These are phyloP conservation scores for Raddia guianensis DNA, from an alignment of 176 grass and related monocot genomes.

Conservation along the genomic window DNA sequence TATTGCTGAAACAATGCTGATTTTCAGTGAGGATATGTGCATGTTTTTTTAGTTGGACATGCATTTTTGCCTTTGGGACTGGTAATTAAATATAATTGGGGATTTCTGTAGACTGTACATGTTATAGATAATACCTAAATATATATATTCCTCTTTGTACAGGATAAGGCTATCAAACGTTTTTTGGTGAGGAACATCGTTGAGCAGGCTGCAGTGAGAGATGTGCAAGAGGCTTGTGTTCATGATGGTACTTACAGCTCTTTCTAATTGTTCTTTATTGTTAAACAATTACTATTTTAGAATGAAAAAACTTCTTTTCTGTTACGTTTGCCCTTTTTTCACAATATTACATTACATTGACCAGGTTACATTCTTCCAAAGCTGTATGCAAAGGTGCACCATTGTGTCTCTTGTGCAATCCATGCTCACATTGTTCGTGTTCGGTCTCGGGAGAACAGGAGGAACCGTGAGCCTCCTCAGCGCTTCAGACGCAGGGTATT, in stretches of 20 bases:
- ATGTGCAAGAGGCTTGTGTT: conserved; percentile 74
- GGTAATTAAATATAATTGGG: neutral
- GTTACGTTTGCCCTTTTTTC: neutral
- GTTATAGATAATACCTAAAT: neutral
- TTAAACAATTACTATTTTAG: neutral
- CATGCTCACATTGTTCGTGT: conserved; percentile 67
- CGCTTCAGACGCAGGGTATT: conserved; percentile 73
- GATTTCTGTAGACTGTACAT: neutral
- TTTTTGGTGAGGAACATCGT: conserved; percentile 77
- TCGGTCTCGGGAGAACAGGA: conserved; percentile 55
- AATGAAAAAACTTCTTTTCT: neutral
- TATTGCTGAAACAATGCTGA: too few species aligned
- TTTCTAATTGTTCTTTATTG: neutral
- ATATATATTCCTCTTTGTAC: neutral
- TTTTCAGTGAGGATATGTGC: too few species aligned
- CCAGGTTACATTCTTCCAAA: conserved; percentile 66
- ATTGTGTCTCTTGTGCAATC: conserved; percentile 71
- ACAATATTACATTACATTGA: neutral
- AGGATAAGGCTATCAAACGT: conserved; percentile 83
- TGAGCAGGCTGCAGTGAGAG: conserved; percentile 71
- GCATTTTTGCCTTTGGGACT: neutral
- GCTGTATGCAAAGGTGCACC: conserved; percentile 66
- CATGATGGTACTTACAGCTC: conserved; percentile 46
- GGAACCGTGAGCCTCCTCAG: conserved; percentile 68
- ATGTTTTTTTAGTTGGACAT: neutral